phyloP scores from a whole-genome alignment of 306 rosid species.

The Spatholobus suberectus region DNA sequence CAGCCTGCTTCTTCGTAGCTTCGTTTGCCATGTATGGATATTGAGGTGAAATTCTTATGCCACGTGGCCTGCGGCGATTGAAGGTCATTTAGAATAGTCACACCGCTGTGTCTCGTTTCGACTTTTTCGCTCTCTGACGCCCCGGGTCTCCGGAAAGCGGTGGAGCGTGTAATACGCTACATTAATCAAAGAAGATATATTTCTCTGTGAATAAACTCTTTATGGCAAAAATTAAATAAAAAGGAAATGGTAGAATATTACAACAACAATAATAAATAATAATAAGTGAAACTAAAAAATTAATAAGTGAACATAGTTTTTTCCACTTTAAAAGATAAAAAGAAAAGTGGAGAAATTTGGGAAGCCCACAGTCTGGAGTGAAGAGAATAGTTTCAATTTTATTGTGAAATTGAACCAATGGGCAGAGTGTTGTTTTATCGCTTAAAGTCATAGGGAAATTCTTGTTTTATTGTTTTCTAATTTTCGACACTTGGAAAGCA shows the following conservation, averaged over 20 bases:
- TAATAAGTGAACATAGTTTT: background rate
- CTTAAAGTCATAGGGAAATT: background rate
- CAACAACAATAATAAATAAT: background rate
- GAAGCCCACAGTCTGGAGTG: constrained; percentile 32
- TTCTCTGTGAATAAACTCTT: background rate
- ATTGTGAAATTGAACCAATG: constrained; percentile 33
- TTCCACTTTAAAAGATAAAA: background rate
- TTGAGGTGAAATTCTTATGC: background rate
- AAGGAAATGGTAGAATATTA: background rate
- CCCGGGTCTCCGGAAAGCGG: constrained; percentile 47
- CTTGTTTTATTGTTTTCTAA: background rate
- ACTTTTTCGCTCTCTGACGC: constrained; percentile 3
- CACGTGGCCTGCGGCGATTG: constrained; percentile 32
- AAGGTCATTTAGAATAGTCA: constrained; percentile 13
- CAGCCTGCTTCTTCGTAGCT: background rate
- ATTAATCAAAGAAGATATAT: constrained; percentile 23
- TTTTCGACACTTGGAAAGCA: background rate
- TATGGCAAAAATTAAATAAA: background rate
- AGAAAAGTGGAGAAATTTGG: background rate
- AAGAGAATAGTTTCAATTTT: background rate
- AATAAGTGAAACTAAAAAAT: too few relatives aligned
- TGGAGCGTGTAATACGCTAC: constrained; percentile 43
- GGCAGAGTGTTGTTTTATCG: constrained; percentile 33
- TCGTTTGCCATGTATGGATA: constrained; percentile 23
- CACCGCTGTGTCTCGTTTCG: background rate